Conservation (phyloP, 495 filamentous ascomycete genomes). For the Daldinia childiae region DNA sequence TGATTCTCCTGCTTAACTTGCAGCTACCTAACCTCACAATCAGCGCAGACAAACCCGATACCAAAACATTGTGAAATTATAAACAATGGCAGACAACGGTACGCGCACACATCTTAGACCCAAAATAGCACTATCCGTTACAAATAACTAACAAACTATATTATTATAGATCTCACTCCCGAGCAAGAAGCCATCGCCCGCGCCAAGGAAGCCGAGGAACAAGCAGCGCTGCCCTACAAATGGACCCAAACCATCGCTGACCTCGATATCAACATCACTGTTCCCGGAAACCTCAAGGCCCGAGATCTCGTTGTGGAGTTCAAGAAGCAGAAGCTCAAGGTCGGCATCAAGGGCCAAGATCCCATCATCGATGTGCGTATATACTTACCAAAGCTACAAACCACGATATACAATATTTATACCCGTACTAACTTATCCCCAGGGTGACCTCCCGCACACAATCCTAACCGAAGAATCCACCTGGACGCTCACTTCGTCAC, state of each 20-base stretch:
- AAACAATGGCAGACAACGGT: slow-evolving; percentile 37
- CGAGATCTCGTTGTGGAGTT: slow-evolving; percentile 84
- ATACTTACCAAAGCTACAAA: background rate
- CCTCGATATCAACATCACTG: slow-evolving; percentile 77
- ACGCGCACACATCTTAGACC: background rate
- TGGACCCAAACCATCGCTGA: slow-evolving; percentile 97
- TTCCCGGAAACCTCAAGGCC: slow-evolving; percentile 84
- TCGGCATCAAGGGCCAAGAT: slow-evolving; percentile 87
- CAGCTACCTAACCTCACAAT: slow-evolving; percentile 14
- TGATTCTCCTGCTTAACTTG: background rate
- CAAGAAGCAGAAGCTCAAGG: slow-evolving; percentile 79
- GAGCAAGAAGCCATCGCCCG: slow-evolving; percentile 75
- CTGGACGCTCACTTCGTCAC: slow-evolving; percentile 85
- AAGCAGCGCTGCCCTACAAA: slow-evolving; percentile 93
- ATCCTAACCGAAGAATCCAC: slow-evolving; percentile 87
- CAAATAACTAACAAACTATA: slow-evolving; percentile 36
- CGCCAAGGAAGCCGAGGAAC: slow-evolving; percentile 83
- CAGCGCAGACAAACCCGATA: background rate
- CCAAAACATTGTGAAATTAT: background rate
- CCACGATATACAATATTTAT: background rate
- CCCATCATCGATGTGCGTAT: slow-evolving; percentile 80
- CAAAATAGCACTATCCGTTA: background rate
- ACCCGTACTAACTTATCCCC: background rate
- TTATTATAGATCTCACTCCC: slow-evolving; percentile 59
- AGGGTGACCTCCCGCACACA: slow-evolving; percentile 87